Evolutionary conservation across 352 stramenopile genomes (phyloP), one percentile per base, ranked within the genome.

Genomic region (Globisporangium emineosum): DNA sequence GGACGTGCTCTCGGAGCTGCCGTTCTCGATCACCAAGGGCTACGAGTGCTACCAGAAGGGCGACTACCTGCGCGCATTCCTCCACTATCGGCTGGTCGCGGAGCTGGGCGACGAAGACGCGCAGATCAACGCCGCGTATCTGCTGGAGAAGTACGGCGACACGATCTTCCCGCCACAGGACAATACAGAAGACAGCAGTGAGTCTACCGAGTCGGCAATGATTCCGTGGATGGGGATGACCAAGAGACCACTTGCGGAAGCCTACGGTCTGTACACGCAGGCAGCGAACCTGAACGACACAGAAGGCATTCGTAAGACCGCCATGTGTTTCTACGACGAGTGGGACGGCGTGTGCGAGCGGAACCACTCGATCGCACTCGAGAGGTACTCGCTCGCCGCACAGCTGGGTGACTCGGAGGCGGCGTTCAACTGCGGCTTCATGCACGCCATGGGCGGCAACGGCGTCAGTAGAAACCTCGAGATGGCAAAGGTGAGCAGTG

Each of bases 281-380:
- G 83, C 79, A 0, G 73, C 81, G 35, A 67, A 66, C 3, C 62
- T 89, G 37, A 91, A 90, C 55, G 85, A 94, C 70, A 86, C 78
- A 5, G 83, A 94, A 62, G 79, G 78, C 52, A 71, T 94, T 29
- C 80, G 83, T 35, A 91, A 89, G 66, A 84, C 76, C 0, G 85
- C 81, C 0, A 55, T 63, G 7, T 94, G 85, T 60, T 83, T 79
- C 32, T 73, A 90, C 54, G 78, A 91, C 42, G 74, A 76, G 1
- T 94, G 85, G 83, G 33, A 32, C 0, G 76, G 74, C 32, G 80
- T 86, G 13, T 94, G 85, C 25, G 30, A 67, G 2, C 68, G 64
- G 33, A 89, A 94, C 63, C 68, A 70, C 50, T 76, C 79, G 9
- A 57, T 61, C 23, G 83, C 85, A 30, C 71, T 92, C 30, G 72